A percentile compares a stretch with the other conserved stretches of the same genome.
Conservation (phyloP, 2,329 filamentous ascomycete species). For the Colletotrichum sp. region DNA sequence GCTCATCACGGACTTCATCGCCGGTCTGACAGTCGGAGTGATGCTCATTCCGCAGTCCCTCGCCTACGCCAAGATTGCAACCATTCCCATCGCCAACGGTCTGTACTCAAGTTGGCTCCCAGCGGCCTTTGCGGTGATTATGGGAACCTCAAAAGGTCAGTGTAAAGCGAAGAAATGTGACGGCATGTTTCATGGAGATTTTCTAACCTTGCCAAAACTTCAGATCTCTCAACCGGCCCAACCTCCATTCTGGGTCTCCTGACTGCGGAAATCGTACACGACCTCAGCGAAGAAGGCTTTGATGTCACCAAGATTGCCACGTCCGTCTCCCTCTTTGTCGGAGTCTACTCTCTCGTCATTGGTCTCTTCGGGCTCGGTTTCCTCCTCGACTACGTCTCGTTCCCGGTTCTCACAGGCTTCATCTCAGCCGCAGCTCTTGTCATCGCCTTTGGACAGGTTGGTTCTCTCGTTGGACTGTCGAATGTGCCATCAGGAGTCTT, state of each 20-base stretch:
- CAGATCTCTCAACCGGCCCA: conserved; percentile 66
- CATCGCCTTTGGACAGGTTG: conserved; percentile 68
- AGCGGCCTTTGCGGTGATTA: conserved; percentile 59
- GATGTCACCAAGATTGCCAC: conserved; percentile 55
- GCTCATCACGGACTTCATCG: conserved; percentile 65
- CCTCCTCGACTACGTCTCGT: conserved; percentile 70
- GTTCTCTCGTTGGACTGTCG: conserved; percentile 58
- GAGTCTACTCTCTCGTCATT: conserved; percentile 61
- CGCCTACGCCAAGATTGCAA: conserved; percentile 67
- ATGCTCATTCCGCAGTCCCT: conserved; percentile 66
- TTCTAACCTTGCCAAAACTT: not conserved
- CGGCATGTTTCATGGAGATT: not conserved
- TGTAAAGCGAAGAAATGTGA: not conserved
- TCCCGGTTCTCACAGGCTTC: conserved; percentile 68
- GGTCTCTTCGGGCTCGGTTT: conserved; percentile 69
- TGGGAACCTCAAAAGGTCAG: conserved; percentile 66
- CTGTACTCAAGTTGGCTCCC: conserved; percentile 66
- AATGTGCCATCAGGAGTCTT: conserved; percentile 24
- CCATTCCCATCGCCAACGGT: conserved; percentile 64
- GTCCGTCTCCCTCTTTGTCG: conserved; percentile 67
- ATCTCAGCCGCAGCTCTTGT: conserved; percentile 70
- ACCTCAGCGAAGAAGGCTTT: conserved; percentile 47
- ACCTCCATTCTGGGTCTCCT: conserved; percentile 69
- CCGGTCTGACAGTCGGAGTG: conserved; percentile 63
- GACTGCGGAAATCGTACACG: conserved; percentile 63